Evolutionary conservation across 2,329 filamentous ascomycete species (phyloP), one percentile per base, ranked within the genome.

Genomic region (Sclerotiophoma versabilis): DNA sequence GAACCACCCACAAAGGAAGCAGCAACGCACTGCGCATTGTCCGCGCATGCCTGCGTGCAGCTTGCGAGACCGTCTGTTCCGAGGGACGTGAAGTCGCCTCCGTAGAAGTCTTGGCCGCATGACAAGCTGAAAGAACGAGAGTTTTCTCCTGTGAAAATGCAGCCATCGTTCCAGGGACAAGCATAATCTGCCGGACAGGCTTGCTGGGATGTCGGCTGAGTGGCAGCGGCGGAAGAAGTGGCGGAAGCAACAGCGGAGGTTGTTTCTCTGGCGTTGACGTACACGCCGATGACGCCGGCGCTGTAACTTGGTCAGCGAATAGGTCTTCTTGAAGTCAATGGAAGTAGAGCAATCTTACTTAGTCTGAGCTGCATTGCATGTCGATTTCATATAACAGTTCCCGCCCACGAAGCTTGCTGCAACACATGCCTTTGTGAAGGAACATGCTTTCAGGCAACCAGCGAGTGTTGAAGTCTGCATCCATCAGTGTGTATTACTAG

Each of bases 361-460:
- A 4, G 23, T 6, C 8, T 15, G 11, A 1, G 20, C 47, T 8
- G 47, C 5, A 9, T 36, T 36, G 23, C 34, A 38, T 5, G 22
- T 29, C 15, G 14, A 43, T 23, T 50, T 43, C 23, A 37, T 20
- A 23, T 43, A 50, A 23, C 47, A 50, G 20, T 43, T 43, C 8
- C 29, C 9, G 15, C 29, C 38, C 15, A 43, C 38, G 30, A 17
- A 50, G 17, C 47, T 50, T 2, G 30, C 37, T 12, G 47, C 38
- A 29, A 50, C 38, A 36, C 38, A 36, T 1, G 5, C n/a, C 10
- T 8, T 11, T 3, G 29, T 43, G 11, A 14, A 4, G 8, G 47
- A 25, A 30, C 47, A 50, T 10, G 38, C 47, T 6, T 12, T 34
- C 29, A 50, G 33, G 29, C 46, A 49, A 5, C 29, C 38, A 4